A percentile compares a stretch with the other conserved stretches of the same genome.
Conservation (phyloP, 2,329 filamentous ascomycete species). For the Microcyclospora tardicrescens region DNA sequence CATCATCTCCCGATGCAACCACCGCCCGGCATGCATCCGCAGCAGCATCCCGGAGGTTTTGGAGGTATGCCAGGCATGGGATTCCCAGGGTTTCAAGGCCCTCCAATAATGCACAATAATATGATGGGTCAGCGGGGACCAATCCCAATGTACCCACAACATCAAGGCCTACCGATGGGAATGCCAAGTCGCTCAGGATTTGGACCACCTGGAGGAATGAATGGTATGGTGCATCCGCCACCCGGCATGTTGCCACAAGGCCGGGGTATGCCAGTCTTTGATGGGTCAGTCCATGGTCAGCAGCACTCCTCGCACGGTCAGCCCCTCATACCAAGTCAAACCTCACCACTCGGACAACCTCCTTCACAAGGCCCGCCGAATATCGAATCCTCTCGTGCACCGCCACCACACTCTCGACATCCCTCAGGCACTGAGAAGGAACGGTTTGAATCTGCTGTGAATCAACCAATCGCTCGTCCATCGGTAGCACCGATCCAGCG, state of each 20-base stretch:
- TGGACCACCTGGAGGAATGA: slow-evolving; percentile 46
- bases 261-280: slow-evolving; percentile 34
- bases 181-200: slow-evolving; percentile 26
- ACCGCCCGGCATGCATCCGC: slow-evolving; percentile 41
- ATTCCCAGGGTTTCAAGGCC: slow-evolving; percentile 43
- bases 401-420: slow-evolving; percentile 56
- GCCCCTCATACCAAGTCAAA: slow-evolving; percentile 16
- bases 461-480: slow-evolving; percentile 67
- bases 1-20: slow-evolving; percentile 46
- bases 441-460: slow-evolving; percentile 46
- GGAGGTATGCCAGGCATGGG: slow-evolving; percentile 38
- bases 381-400: slow-evolving; percentile 16
- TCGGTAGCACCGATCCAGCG: slow-evolving; percentile 62
- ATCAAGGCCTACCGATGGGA: slow-evolving; percentile 38
- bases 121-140: slow-evolving; percentile 38
- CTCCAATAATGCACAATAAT: slow-evolving; percentile 38
- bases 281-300: slow-evolving; percentile 25
- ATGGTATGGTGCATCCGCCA: slow-evolving; percentile 26
- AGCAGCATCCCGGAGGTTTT: slow-evolving; percentile 28
- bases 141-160: slow-evolving; percentile 42
- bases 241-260: slow-evolving; percentile 45
- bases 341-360: slow-evolving; percentile 21
- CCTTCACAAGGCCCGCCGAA: slow-evolving; percentile 13
- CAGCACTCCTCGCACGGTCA: slow-evolving; percentile 40
- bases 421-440: slow-evolving; percentile 50